A percentile compares a stretch with the other conserved stretches of the same genome.
phyloP scores from a whole-genome alignment of 169 alveolate genomes.

The Cryptosporidium felis region DNA sequence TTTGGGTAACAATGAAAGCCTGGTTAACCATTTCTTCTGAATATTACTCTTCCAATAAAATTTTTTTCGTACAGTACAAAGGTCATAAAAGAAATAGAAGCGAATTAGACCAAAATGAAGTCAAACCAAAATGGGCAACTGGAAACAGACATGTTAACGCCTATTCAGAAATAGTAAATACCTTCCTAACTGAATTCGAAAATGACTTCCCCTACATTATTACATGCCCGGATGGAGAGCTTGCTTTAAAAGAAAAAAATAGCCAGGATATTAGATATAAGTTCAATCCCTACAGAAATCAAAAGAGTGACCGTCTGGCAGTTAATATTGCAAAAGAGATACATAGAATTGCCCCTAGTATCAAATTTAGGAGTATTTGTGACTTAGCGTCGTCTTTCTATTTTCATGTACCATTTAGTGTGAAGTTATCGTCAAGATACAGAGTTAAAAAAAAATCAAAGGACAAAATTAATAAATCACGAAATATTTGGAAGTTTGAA shows the following conservation, averaged over 20 bases:
- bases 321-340: conserved; percentile 40
- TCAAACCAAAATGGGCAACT: conserved; percentile 39
- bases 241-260: not conserved
- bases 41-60: not conserved
- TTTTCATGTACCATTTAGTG: conserved; percentile 5
- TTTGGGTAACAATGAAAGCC: conserved; percentile 25
- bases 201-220: conserved; percentile 50
- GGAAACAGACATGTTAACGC: not conserved
- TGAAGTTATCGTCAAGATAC: conserved; percentile 12
- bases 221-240: conserved; percentile 61
- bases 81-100: not conserved
- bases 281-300: not conserved
- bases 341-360: conserved; percentile 6
- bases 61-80: conserved; percentile 1
- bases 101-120: not conserved
- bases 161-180: conserved; percentile 9
- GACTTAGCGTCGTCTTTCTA: conserved; percentile 3
- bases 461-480: not conserved
- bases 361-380: conserved; percentile 27
- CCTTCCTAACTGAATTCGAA: conserved; percentile 23
- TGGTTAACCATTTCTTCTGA: conserved; percentile 31
- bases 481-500: not conserved
- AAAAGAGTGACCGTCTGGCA: conserved; percentile 17
- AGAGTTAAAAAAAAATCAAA: not conserved
- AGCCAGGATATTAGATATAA: not conserved